Base-by-base conservation (phyloP, 2,329 filamentous ascomycete species). In the Neopestalotiopsis sp. region DNA sequence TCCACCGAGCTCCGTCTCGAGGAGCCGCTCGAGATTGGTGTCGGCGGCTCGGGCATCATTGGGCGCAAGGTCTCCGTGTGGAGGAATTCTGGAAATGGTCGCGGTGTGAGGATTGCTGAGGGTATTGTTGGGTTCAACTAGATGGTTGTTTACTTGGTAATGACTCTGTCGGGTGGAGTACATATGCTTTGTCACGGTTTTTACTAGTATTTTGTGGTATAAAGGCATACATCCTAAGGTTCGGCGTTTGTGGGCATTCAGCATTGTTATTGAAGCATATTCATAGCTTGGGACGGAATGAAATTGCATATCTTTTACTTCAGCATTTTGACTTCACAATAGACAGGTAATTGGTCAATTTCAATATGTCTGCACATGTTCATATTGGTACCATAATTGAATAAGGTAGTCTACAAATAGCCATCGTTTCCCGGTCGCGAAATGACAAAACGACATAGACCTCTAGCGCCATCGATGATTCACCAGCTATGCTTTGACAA, bases 11-110 rank as follows among this genome's bases (percentile, higher is more conserved):
- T 65, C 2, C 61, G 13, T 4, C 61, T 70, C 28, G 38, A 61
- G 17, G n/a, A 20, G 53, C 67, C 69, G 20, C 63, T 70, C 28
- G 66, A 66, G 57, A 45, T 70, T 42, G 69, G 66, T n/a, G 67
- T 70, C 28, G 69, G 69, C n/a, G 69, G 69, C 28, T 38, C 59
- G 17, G 69, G 69, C 14, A 70, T 70, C 62, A 70, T 70, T 64
- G 69, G 69, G 2, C 56, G 69, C 20, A 63, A 67, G 30, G 67
- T 70, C 32, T 66, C 66, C 14, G 49, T 70, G 30, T 70, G 69
- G 69, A 57, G 66, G 28, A n/a, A 40, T 10, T 49, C 17, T 4
- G 67, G 56, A 5, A 38, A 30, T 32, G 59, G 42, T 45, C 28
- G 17, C 12, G 61, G 61, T n/a, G 49, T 65, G 13, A 56, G 57